These are phyloP conservation scores for Helminthosporium solani DNA, from an alignment of 2,329 filamentous ascomycete species.

Conservation along the genomic window DNA sequence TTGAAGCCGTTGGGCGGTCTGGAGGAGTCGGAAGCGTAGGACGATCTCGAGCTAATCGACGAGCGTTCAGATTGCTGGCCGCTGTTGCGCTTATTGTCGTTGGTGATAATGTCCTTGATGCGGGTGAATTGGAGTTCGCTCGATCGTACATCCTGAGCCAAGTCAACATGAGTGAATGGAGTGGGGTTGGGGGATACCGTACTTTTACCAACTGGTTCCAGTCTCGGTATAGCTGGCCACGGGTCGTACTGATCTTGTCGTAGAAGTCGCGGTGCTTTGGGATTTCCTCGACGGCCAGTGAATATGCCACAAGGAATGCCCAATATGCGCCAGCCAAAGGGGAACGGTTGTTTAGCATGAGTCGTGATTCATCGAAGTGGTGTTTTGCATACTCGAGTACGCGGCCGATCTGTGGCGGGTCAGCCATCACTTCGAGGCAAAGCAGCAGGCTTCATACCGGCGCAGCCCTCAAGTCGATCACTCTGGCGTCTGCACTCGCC, in stretches of 20 bases:
- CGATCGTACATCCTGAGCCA: constrained; percentile 32
- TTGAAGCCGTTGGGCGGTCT: constrained; percentile 17
- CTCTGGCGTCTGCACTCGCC: constrained; percentile 41
- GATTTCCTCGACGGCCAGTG: constrained; percentile 75
- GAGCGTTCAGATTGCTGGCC: constrained; percentile 39
- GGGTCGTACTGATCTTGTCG: constrained; percentile 60
- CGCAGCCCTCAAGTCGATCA: constrained; percentile 23
- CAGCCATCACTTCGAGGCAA: constrained; percentile 14
- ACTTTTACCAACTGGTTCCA: constrained; percentile 46
- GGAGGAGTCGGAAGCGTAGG: constrained; percentile 1
- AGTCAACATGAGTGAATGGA: constrained; percentile 7
- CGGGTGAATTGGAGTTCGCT: constrained; percentile 47
- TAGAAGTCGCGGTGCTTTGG: constrained; percentile 72
- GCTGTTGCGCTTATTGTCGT: constrained; percentile 58
- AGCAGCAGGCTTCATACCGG: constrained; percentile 18
- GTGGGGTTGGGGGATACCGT: not conserved
- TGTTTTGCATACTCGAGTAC: constrained; percentile 46
- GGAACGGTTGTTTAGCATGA: constrained; percentile 47
- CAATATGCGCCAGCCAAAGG: constrained; percentile 72
- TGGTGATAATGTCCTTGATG: constrained; percentile 54
- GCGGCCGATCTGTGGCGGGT: constrained; percentile 37
- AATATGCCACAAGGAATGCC: constrained; percentile 79
- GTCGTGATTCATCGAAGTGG: constrained; percentile 54
- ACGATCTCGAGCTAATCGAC: constrained; percentile 2
- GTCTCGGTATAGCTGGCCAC: constrained; percentile 50